phyloP scores from a whole-genome alignment of 2,329 filamentous ascomycete genomes.

The Beauveria australis region DNA sequence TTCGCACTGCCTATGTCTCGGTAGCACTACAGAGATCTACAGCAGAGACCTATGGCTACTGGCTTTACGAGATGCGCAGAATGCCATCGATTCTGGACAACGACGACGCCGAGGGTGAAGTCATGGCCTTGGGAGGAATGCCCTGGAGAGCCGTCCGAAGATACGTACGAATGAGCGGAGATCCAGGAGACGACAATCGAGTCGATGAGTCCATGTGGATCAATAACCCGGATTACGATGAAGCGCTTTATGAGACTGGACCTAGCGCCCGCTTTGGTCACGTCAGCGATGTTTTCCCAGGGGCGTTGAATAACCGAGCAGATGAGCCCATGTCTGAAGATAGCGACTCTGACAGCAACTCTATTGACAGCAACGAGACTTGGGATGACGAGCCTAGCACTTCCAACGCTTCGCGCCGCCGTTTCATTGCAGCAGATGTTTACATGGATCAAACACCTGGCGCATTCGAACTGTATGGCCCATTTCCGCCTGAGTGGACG shows the following conservation, averaged over 20 bases:
- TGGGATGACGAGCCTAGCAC: not conserved
- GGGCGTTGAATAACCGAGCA: not conserved
- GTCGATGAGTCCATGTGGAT: not conserved
- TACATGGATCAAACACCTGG: not conserved
- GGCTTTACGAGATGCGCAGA: conserved; percentile 11
- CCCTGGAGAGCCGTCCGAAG: conserved; percentile 9
- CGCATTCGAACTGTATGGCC: not conserved
- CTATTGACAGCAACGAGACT: not conserved
- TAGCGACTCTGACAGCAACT: not conserved
- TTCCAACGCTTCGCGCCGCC: not conserved
- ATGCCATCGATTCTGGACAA: conserved; percentile 10
- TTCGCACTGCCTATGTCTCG: not conserved
- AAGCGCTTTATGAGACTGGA: not conserved
- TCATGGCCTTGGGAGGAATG: conserved; percentile 8
- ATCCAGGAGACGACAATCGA: not conserved
- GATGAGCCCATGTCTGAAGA: not conserved
- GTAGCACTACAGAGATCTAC: not conserved
- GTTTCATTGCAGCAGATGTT: not conserved
- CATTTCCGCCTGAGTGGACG: not conserved
- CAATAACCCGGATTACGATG: not conserved
- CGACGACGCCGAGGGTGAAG: conserved; percentile 4
- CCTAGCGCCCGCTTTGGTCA: not conserved
- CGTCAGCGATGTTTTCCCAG: not conserved
- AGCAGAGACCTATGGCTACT: not conserved
- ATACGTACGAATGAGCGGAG: not conserved